These are phyloP conservation scores for Aspergillus felis DNA, from an alignment of 2,329 filamentous ascomycete genomes.

Conservation along the genomic window DNA sequence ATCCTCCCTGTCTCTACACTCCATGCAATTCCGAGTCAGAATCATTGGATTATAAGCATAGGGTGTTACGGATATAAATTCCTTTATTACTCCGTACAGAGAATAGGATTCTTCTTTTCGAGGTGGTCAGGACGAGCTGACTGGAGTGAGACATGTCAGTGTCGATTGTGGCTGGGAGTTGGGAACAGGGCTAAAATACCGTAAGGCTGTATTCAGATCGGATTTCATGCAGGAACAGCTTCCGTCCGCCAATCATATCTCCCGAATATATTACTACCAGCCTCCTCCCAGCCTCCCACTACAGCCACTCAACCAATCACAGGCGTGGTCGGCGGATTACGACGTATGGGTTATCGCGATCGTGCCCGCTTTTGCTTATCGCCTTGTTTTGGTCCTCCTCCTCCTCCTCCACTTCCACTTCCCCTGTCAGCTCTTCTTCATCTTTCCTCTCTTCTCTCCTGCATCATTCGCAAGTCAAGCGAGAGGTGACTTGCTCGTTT, in stretches of 20 bases:
- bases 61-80: too few relatives aligned
- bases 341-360: neutral
- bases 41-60: too few relatives aligned
- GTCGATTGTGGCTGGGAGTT: neutral
- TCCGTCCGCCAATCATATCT: neutral
- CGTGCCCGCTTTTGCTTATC: neutral
- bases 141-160: neutral
- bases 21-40: too few relatives aligned
- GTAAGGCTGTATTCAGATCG: neutral
- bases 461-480: neutral
- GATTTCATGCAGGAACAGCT: constrained; percentile 2
- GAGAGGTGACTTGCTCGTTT: neutral
- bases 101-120: neutral
- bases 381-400: neutral
- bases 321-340: neutral
- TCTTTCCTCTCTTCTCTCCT: neutral
- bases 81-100: too few relatives aligned
- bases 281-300: constrained; percentile 12
- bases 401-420: neutral
- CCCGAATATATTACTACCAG: constrained; percentile 5
- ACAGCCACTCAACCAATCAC: constrained; percentile 1
- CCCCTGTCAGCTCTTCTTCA: constrained; percentile 1
- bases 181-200: neutral
- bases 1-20: neutral
- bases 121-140: neutral